phyloP scores from a whole-genome alignment of 2,329 filamentous ascomycete genomes.

The Curvularia eragrostidis region DNA sequence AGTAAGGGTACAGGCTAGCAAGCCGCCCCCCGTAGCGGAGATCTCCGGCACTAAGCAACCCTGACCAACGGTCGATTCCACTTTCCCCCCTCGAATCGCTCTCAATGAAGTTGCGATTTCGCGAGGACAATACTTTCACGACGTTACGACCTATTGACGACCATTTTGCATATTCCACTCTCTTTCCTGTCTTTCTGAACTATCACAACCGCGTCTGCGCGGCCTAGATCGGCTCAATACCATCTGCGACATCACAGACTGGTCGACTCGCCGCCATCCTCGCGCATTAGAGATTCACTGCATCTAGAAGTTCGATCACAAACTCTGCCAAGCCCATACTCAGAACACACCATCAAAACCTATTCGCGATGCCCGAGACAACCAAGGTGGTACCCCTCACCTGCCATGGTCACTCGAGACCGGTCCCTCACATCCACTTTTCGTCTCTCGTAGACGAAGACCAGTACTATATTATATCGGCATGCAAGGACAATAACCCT shows the following conservation, averaged over 20 bases:
- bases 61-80: conserved; percentile 23
- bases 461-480: conserved; percentile 89
- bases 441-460: conserved; percentile 83
- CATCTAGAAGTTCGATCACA: conserved; percentile 10
- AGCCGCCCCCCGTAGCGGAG: conserved; percentile 15
- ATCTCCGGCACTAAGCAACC: conserved; percentile 23
- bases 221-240: conserved; percentile 11
- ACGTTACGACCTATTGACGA: conserved; percentile 44
- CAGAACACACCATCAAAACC: conserved; percentile 5
- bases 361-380: conserved; percentile 47
- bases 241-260: conserved; percentile 15
- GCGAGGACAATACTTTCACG: conserved; percentile 29
- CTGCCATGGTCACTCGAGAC: conserved; percentile 91
- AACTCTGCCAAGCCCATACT: background rate
- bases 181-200: conserved; percentile 19
- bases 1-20: conserved; percentile 1
- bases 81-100: conserved; percentile 21
- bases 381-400: conserved; percentile 82
- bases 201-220: conserved; percentile 2
- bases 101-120: conserved; percentile 15
- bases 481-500: conserved; percentile 96
- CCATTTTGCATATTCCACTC: conserved; percentile 28
- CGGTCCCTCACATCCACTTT: conserved; percentile 90
- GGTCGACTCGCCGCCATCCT: conserved; percentile 9
- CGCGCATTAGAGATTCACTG: conserved; percentile 21